Conservation (phyloP, 805 yeast genomes). For the Barnettozyma pratensis region DNA sequence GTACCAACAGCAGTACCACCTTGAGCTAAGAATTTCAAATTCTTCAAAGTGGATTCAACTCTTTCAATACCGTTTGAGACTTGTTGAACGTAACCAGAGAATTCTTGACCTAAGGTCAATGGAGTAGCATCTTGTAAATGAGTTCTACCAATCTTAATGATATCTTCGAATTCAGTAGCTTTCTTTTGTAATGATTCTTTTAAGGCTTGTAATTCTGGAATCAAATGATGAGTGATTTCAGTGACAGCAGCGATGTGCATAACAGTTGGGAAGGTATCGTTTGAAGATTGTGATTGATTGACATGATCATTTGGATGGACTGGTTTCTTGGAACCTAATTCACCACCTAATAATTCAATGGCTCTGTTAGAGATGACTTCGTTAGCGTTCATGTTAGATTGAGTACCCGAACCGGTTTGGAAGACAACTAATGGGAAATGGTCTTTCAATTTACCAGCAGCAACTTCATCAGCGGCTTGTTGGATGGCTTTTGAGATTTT, state of each 20-base stretch:
- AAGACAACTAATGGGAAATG: slow-evolving; percentile 98
- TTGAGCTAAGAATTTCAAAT: slow-evolving; percentile 83
- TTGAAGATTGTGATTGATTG: slow-evolving; percentile 97
- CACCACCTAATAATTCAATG: slow-evolving; percentile 91
- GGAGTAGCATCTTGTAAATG: slow-evolving; percentile 99
- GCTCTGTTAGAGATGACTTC: slow-evolving; percentile 99
- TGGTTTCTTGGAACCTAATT: slow-evolving; percentile 84
- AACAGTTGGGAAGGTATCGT: slow-evolving; percentile 98
- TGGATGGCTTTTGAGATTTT: slow-evolving; percentile 79
- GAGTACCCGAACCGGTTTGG: slow-evolving; percentile 99
- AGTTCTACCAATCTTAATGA: slow-evolving; percentile 98
- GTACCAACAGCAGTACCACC: slow-evolving; percentile 99
- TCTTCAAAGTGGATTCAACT: slow-evolving; percentile 71
- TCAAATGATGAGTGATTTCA: slow-evolving; percentile 67
- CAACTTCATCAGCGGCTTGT: slow-evolving; percentile 92
- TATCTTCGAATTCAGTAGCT: slow-evolving; percentile 76
- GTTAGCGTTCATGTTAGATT: slow-evolving; percentile 97
- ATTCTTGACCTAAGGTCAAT: slow-evolving; percentile 95
- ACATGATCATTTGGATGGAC: slow-evolving; percentile 99
- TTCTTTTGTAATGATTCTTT: slow-evolving; percentile 76
- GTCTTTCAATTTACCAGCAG: slow-evolving; percentile 84
- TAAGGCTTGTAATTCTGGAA: slow-evolving; percentile 76
- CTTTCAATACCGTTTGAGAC: slow-evolving; percentile 85
- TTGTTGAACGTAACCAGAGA: slow-evolving; percentile 94
- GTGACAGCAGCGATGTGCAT: slow-evolving; percentile 99